A percentile compares a stretch with the other conserved stretches of the same genome.
Evolutionary conservation across 225 moss, liverwort and hornwort species (phyloP).

Genomic region (Antitrichia curtipendula): DNA sequence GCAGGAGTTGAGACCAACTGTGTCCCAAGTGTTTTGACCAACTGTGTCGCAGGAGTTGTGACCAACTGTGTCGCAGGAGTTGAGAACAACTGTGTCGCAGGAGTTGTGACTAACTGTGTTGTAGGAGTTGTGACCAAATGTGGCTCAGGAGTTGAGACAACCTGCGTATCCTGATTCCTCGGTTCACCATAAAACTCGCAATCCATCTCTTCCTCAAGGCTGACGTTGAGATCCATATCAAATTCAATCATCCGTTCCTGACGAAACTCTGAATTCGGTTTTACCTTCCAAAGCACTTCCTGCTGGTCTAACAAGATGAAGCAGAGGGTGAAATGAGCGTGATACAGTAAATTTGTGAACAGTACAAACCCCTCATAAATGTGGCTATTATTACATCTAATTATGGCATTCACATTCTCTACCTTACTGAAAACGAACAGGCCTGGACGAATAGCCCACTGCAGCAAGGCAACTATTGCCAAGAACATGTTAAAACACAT

Average conservation of each 20-base stretch:
- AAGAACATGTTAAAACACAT: neutral
- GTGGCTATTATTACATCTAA: neutral
- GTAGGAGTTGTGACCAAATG: constrained; percentile 1
- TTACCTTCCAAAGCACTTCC: constrained; percentile 18
- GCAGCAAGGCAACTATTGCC: neutral
- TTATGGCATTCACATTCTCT: neutral
- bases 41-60: neutral
- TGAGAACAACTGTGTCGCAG: constrained; percentile 10
- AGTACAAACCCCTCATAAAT: neutral
- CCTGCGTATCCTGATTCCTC: constrained; percentile 15
- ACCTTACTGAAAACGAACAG: neutral
- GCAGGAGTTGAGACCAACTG: neutral
- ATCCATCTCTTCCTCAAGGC: constrained; percentile 51
- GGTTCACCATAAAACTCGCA: constrained; percentile 43
- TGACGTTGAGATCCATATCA: constrained; percentile 55
- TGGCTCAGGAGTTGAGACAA: constrained; percentile 10
- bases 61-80: neutral
- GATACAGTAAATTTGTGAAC: neutral
- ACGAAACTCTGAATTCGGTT: constrained; percentile 32
- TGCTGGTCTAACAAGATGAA: constrained; percentile 37
- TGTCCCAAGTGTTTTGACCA: neutral
- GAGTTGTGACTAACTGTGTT: neutral
- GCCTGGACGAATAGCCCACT: neutral
- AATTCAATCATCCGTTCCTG: constrained; percentile 46
- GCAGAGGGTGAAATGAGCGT: constrained; percentile 4